Evolutionary conservation across 768 basidiomycete genomes (phyloP).

Genomic region (Ramaria sp.): DNA sequence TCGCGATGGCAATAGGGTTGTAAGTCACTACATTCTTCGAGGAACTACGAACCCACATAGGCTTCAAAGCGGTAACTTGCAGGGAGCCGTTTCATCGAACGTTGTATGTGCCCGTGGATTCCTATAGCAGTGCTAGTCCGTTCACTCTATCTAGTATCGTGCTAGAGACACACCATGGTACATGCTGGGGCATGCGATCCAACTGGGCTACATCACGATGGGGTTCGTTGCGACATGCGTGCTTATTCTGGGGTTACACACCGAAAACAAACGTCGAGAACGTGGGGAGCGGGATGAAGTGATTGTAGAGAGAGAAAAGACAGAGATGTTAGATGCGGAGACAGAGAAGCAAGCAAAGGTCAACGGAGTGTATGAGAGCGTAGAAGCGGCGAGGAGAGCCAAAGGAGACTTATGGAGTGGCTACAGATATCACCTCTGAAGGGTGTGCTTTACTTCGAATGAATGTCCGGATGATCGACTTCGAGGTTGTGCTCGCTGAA

Average conservation of each 20-base stretch:
- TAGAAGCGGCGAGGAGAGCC: slow-evolving; percentile 43
- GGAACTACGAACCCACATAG: slow-evolving; percentile 12
- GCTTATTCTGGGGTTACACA: slow-evolving; percentile 36
- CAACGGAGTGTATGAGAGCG: slow-evolving; percentile 2
- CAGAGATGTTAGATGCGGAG: background rate
- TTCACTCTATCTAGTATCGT: slow-evolving; percentile 41
- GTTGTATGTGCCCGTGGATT: slow-evolving; percentile 33
- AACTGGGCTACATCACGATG: slow-evolving; percentile 59
- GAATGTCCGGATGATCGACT: too few relatives aligned
- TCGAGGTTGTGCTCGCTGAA: too few relatives aligned
- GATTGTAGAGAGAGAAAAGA: background rate
- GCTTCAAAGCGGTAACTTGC: slow-evolving; percentile 44
- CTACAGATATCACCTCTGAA: slow-evolving; percentile 52
- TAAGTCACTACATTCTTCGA: slow-evolving; percentile 8
- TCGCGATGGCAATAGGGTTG: slow-evolving; percentile 61
- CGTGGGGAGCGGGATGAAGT: slow-evolving; percentile 47
- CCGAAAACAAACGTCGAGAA: slow-evolving; percentile 53
- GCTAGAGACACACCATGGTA: slow-evolving; percentile 57
- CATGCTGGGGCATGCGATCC: slow-evolving; percentile 55
- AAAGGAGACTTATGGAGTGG: slow-evolving; percentile 72
- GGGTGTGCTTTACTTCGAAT: background rate
- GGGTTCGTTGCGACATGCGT: slow-evolving; percentile 45
- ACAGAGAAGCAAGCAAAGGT: background rate
- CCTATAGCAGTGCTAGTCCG: background rate
- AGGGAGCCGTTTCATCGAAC: slow-evolving; percentile 58